Evolutionary conservation across 495 filamentous ascomycete genomes (phyloP).

Genomic region (Lophium mytilinum): DNA sequence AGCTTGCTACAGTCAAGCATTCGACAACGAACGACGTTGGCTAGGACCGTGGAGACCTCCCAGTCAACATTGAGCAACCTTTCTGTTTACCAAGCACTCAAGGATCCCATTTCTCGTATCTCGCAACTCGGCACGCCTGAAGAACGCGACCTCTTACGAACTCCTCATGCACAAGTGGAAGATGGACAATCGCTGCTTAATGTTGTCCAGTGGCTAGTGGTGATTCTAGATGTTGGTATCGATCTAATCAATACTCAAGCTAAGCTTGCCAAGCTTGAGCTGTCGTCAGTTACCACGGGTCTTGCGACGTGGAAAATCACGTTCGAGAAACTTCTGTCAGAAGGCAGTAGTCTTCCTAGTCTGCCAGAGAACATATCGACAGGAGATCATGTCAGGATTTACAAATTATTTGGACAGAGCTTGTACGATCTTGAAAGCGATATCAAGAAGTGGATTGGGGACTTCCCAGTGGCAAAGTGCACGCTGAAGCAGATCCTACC

Average conservation of each 20-base stretch:
- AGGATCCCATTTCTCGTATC: neutral
- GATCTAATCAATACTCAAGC: slow-evolving; percentile 25
- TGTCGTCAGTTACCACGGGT: slow-evolving; percentile 10
- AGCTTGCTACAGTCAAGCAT: slow-evolving; percentile 63
- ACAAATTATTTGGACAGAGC: neutral
- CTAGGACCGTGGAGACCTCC: slow-evolving; percentile 2
- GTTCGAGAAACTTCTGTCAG: slow-evolving; percentile 4
- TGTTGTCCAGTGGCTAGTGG: slow-evolving; percentile 18
- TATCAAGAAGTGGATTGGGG: slow-evolving; percentile 4
- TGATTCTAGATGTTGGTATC: slow-evolving; percentile 10
- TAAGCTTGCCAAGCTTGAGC: slow-evolving; percentile 22
- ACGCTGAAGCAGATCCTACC: slow-evolving; percentile 20
- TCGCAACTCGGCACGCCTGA: neutral
- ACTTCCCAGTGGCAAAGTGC: slow-evolving; percentile 7
- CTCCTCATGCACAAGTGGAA: neutral
- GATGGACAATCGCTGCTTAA: neutral
- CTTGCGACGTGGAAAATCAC: slow-evolving; percentile 5
- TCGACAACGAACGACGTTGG: slow-evolving; percentile 47
- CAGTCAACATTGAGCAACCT: neutral
- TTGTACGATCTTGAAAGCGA: slow-evolving; percentile 6
- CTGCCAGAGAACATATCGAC: slow-evolving; percentile 20
- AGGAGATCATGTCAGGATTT: neutral
- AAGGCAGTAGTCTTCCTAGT: slow-evolving; percentile 1
- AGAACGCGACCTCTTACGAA: neutral
- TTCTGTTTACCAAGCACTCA: neutral